A percentile compares a stretch with the other conserved stretches of the same genome.
Evolutionary conservation across 192 early-diverging fungal species (phyloP).

Genomic region (Coemansia sp.): DNA sequence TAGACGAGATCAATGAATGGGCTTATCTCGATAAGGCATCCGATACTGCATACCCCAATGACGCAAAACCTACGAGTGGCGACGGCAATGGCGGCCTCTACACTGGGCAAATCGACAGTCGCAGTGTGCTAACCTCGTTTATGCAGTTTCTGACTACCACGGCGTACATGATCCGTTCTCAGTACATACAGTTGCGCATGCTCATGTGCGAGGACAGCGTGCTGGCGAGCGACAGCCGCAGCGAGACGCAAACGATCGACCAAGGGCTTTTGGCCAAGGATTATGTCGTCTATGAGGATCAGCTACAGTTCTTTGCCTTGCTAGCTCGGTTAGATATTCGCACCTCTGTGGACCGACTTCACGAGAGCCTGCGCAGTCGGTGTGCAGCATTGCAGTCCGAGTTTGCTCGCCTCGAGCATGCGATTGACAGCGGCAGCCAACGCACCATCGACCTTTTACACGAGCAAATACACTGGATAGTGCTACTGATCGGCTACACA

Average conservation of each 20-base stretch:
- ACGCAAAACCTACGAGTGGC: not conserved
- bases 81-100: not conserved
- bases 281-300: conserved; percentile 54
- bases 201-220: conserved; percentile 48
- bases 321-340: conserved; percentile 45
- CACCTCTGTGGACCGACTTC: conserved; percentile 33
- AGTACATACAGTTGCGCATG: conserved; percentile 55
- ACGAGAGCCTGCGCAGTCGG: conserved; percentile 40
- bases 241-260: conserved; percentile 24
- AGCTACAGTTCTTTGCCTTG: conserved; percentile 53
- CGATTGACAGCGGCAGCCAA: conserved; percentile 23
- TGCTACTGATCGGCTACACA: conserved; percentile 44
- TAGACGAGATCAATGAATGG: conserved; percentile 47
- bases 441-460: conserved; percentile 45
- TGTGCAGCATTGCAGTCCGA: conserved; percentile 42
- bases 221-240: conserved; percentile 12
- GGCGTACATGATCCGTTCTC: conserved; percentile 46
- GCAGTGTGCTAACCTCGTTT: conserved; percentile 33
- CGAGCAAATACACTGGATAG: conserved; percentile 54
- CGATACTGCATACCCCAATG: not conserved
- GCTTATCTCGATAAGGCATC: conserved; percentile 27
- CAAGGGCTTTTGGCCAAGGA: conserved; percentile 53
- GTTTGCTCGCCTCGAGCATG: conserved; percentile 19
- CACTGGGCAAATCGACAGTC: conserved; percentile 3
- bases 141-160: conserved; percentile 41